These are phyloP conservation scores for Fonsecaea monophora DNA, from an alignment of 2,329 filamentous ascomycete species.

Conservation along the genomic window DNA sequence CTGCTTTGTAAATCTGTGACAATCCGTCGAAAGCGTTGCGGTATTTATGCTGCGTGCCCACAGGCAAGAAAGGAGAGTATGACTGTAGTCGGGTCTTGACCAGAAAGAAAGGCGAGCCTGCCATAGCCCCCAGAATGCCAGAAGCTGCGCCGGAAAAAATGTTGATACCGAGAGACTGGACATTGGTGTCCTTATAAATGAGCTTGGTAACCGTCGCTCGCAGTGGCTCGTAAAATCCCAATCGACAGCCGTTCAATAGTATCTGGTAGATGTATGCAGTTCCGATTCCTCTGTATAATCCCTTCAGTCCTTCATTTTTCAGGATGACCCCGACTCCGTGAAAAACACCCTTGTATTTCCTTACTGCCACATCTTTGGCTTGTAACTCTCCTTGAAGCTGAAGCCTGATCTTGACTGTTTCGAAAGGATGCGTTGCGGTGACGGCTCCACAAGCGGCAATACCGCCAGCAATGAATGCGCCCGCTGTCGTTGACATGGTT, in stretches of 20 bases:
- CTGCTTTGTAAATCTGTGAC: slow-evolving; percentile 74
- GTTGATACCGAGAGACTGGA: slow-evolving; percentile 88
- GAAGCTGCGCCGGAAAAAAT: slow-evolving; percentile 90
- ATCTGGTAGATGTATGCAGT: slow-evolving; percentile 97
- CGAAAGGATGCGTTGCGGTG: slow-evolving; percentile 96
- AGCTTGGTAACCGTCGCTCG: slow-evolving; percentile 72
- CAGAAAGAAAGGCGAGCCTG: slow-evolving; percentile 94
- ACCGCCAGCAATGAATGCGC: slow-evolving; percentile 93
- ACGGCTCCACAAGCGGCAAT: slow-evolving; percentile 97
- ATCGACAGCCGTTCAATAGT: slow-evolving; percentile 91
- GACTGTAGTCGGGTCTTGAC: slow-evolving; percentile 96
- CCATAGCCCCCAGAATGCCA: slow-evolving; percentile 88
- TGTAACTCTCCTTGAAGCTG: slow-evolving; percentile 97
- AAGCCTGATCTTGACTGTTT: slow-evolving; percentile 99
- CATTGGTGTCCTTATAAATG: slow-evolving; percentile 73
- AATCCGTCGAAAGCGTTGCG: slow-evolving; percentile 84
- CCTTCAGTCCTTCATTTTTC: slow-evolving; percentile 83
- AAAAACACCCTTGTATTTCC: slow-evolving; percentile 87
- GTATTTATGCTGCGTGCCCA: slow-evolving; percentile 96
- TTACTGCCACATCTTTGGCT: slow-evolving; percentile 79
- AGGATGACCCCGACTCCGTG: slow-evolving; percentile 91
- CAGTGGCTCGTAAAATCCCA: slow-evolving; percentile 97
- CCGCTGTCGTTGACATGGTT: slow-evolving; percentile 44
- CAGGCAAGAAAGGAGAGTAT: slow-evolving; percentile 87
- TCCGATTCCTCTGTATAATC: slow-evolving; percentile 86